Conservation (phyloP, 176 grass and related monocot genomes). For the Areca catechu region DNA sequence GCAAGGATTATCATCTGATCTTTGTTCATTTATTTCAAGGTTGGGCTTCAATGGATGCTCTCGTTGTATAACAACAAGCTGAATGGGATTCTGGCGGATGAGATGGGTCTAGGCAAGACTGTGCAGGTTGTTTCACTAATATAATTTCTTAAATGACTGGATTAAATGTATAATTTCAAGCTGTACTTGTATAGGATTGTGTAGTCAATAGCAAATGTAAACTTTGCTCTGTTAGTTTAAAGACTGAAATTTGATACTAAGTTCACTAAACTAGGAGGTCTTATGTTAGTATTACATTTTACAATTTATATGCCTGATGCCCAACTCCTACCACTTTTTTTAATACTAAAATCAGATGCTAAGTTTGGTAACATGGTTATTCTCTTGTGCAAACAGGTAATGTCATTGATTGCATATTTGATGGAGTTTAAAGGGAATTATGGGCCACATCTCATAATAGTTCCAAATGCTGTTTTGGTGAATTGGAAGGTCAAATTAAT, state of each 20-base stretch:
- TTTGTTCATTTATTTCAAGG: conserved; percentile 36
- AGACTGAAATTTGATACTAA: too few species aligned
- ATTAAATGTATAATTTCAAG: too few species aligned
- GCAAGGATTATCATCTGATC: background rate
- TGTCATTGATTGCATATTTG: conserved; percentile 92
- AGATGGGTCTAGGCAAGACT: conserved; percentile 99
- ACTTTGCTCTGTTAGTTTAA: too few species aligned
- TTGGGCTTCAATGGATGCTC: conserved; percentile 99
- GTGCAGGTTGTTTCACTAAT: conserved; percentile 56
- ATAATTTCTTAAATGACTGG: too few species aligned
- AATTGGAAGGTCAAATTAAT: conserved; percentile 83
- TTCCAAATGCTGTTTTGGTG: conserved; percentile 97
- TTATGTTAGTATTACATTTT: too few species aligned
- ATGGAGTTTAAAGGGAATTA: conserved; percentile 99
- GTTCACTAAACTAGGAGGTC: too few species aligned
- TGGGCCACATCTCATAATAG: conserved; percentile 98
- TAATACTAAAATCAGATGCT: too few species aligned
- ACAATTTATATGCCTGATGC: too few species aligned
- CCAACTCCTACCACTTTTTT: too few species aligned
- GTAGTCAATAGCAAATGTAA: too few species aligned
- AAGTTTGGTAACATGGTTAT: background rate
- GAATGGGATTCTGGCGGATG: conserved; percentile 99
- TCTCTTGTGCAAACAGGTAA: conserved; percentile 53
- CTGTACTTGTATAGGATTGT: too few species aligned
- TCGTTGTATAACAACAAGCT: conserved; percentile 99